Conservation (phyloP, 2,329 filamentous ascomycete species). For the Diaporthe australafricana region DNA sequence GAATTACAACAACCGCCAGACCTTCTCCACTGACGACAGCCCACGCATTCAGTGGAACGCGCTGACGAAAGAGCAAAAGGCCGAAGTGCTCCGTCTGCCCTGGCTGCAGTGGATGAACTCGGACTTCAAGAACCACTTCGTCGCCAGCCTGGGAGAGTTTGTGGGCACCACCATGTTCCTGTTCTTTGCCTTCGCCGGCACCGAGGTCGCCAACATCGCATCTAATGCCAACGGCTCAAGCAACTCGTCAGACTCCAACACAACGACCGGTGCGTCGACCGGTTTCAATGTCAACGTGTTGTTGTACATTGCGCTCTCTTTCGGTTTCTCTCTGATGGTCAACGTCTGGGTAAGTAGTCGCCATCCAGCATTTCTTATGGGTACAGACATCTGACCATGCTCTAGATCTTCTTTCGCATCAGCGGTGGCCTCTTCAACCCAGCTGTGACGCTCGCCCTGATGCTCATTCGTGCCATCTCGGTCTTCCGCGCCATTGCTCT, state of each 20-base stretch:
- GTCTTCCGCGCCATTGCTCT: constrained; percentile 63
- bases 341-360: constrained; percentile 54
- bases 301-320: constrained; percentile 54
- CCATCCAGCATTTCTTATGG: background rate
- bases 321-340: constrained; percentile 58
- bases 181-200: constrained; percentile 54
- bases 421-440: constrained; percentile 56
- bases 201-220: constrained; percentile 42
- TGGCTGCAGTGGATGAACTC: constrained; percentile 61
- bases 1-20: constrained; percentile 16
- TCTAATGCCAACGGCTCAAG: constrained; percentile 18
- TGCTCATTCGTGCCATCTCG: constrained; percentile 67
- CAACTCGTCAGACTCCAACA: constrained; percentile 23
- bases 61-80: constrained; percentile 53
- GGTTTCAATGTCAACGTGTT: constrained; percentile 35
- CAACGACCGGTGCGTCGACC: constrained; percentile 21
- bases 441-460: constrained; percentile 65
- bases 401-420: constrained; percentile 57
- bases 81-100: constrained; percentile 56
- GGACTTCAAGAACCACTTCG: constrained; percentile 53
- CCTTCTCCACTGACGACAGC: constrained; percentile 23
- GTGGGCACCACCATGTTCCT: constrained; percentile 57
- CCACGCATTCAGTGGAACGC: constrained; percentile 51
- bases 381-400: background rate
- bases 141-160: constrained; percentile 49